Conservation (phyloP, 2,329 filamentous ascomycete species). For the Colletotrichum tropicicola region DNA sequence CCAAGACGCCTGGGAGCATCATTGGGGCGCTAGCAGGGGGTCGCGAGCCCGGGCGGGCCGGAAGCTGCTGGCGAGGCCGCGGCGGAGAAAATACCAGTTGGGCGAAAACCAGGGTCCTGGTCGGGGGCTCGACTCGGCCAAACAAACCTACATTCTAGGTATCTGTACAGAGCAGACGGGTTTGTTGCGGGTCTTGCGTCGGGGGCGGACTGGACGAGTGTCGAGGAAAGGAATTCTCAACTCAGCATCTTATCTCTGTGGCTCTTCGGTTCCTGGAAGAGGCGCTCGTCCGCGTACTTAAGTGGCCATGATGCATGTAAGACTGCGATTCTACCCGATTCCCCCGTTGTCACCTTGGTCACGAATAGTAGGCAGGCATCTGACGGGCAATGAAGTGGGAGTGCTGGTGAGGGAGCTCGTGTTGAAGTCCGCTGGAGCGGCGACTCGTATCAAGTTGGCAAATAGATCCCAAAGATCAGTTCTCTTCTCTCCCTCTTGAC, state of each 20-base stretch:
- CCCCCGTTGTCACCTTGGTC: neutral
- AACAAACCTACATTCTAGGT: too few species aligned
- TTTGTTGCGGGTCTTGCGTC: too few species aligned
- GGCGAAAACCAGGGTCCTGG: neutral
- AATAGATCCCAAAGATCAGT: too few species aligned
- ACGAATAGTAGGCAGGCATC: neutral
- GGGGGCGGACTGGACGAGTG: neutral
- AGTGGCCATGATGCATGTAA: slow-evolving; percentile 17
- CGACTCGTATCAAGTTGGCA: neutral
- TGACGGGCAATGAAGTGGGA: neutral
- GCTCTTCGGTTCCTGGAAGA: neutral
- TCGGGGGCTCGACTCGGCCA: neutral
- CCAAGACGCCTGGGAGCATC: slow-evolving; percentile 1
- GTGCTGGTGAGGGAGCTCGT: too few species aligned
- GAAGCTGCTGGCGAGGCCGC: slow-evolving; percentile 19
- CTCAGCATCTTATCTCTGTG: slow-evolving; percentile 19
- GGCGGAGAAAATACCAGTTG: slow-evolving; percentile 4
- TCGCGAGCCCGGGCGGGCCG: slow-evolving; percentile 11
- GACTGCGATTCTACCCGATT: neutral
- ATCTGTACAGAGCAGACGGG: too few species aligned
- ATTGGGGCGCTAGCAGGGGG: slow-evolving; percentile 14
- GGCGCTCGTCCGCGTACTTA: neutral
- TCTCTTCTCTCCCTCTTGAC: too few species aligned
- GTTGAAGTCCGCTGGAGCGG: too few species aligned
- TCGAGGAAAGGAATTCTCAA: neutral